These are phyloP conservation scores for Penicillium chermesinum DNA, from an alignment of 495 filamentous ascomycete genomes.

Conservation along the genomic window DNA sequence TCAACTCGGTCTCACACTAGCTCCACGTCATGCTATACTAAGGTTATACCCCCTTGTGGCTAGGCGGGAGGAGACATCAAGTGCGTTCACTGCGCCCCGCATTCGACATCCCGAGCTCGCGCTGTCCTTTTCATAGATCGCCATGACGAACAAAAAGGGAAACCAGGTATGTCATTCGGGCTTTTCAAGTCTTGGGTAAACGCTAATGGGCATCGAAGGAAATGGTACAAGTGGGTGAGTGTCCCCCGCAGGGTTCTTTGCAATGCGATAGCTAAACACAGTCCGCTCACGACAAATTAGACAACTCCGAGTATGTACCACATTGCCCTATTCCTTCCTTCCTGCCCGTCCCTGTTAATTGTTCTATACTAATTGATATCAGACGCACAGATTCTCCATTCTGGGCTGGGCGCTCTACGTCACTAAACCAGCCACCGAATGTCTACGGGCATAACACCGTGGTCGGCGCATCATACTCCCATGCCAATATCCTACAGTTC, in stretches of 20 bases:
- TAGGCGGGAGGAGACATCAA: conserved; percentile 15
- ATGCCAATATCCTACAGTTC: conserved; percentile 87
- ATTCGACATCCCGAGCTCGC: conserved; percentile 13
- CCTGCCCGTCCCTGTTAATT: background rate
- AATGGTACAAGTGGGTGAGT: conserved; percentile 99
- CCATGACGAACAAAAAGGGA: conserved; percentile 60
- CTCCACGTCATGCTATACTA: conserved; percentile 11
- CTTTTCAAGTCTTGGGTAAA: background rate
- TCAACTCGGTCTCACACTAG: background rate
- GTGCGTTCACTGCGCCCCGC: conserved; percentile 20
- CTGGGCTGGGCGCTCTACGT: conserved; percentile 62
- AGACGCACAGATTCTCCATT: conserved; percentile 80
- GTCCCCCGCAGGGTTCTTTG: conserved; percentile 24
- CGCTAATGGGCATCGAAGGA: conserved; percentile 54
- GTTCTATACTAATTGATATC: conserved; percentile 24
- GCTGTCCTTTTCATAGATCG: background rate
- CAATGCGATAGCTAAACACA: conserved; percentile 24
- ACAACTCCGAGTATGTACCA: conserved; percentile 48
- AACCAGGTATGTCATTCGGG: conserved; percentile 57
- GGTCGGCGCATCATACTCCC: conserved; percentile 94
- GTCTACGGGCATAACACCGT: conserved; percentile 67
- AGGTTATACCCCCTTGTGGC: conserved; percentile 5
- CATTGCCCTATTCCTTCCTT: background rate
- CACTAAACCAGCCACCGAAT: conserved; percentile 42
- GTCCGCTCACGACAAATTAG: conserved; percentile 20